These are phyloP conservation scores for Pyracantha coccinea DNA, from an alignment of 331 rosid genomes.

Conservation along the genomic window DNA sequence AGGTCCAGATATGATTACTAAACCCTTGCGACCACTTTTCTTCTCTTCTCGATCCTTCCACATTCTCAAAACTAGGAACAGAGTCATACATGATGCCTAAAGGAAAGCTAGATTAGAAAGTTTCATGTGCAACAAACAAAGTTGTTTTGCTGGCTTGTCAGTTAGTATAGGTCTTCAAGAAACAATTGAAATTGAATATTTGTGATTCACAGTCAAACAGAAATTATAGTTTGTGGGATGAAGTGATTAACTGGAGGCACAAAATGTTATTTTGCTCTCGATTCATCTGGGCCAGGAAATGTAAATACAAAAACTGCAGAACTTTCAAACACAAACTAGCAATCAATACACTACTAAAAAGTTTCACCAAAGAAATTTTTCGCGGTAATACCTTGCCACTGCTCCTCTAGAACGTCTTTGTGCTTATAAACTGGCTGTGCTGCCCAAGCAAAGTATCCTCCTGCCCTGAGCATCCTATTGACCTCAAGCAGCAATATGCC, in stretches of 20 bases:
- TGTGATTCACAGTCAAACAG: background rate
- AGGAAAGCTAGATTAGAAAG: background rate
- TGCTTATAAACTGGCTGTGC: conserved; percentile 99
- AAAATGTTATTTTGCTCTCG: background rate
- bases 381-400: conserved; percentile 73
- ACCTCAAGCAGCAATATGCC: conserved; percentile 87
- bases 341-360: background rate
- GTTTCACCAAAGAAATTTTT: background rate
- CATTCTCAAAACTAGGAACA: background rate
- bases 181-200: too few relatives aligned
- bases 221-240: background rate
- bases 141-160: background rate
- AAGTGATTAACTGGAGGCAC: background rate
- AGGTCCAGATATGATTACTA: background rate
- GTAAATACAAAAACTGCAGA: background rate
- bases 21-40: background rate
- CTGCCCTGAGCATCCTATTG: conserved; percentile 86
- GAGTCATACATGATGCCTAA: background rate
- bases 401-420: conserved; percentile 71
- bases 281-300: background rate
- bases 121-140: background rate
- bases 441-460: conserved; percentile 99
- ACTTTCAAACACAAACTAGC: background rate
- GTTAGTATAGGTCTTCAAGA: too few relatives aligned
- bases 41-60: background rate